Evolutionary conservation across 2,329 filamentous ascomycete genomes (phyloP).

Genomic region (Cladophialophora yegresii): DNA sequence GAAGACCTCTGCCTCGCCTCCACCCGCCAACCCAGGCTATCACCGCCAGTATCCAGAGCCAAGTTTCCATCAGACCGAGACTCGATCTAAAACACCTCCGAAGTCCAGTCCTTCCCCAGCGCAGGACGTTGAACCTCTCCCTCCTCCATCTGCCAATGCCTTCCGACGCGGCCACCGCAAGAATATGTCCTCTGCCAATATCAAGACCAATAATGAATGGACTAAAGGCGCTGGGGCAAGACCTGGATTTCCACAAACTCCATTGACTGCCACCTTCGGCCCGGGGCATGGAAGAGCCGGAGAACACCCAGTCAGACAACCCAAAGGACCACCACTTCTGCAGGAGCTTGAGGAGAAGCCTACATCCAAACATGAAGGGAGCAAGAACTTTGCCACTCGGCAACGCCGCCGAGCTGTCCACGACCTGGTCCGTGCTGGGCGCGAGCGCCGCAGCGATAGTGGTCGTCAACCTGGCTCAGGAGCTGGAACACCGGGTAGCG

Average conservation of each 20-base stretch:
- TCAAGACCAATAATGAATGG: conserved; percentile 50
- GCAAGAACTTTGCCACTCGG: conserved; percentile 93
- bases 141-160: conserved; percentile 83
- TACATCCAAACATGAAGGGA: conserved; percentile 89
- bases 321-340: conserved; percentile 83
- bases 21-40: conserved; percentile 62
- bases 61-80: conserved; percentile 45
- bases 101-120: conserved; percentile 68
- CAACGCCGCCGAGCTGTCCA: conserved; percentile 89
- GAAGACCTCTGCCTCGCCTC: conserved; percentile 37
- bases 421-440: conserved; percentile 85
- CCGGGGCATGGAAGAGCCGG: conserved; percentile 90
- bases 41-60: conserved; percentile 82
- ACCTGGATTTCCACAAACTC: conserved; percentile 76
- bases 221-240: conserved; percentile 70
- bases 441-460: conserved; percentile 71
- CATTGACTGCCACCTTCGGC: conserved; percentile 81
- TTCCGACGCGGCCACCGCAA: conserved; percentile 96
- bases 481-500: conserved; percentile 86
- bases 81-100: conserved; percentile 66
- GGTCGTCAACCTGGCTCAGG: conserved; percentile 65
- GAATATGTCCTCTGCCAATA: conserved; percentile 68
- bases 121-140: conserved; percentile 70
- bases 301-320: conserved; percentile 91
- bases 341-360: conserved; percentile 90